These are phyloP conservation scores for Ceratocystis smalleyi DNA, from an alignment of 2,329 filamentous ascomycete species.

Conservation along the genomic window DNA sequence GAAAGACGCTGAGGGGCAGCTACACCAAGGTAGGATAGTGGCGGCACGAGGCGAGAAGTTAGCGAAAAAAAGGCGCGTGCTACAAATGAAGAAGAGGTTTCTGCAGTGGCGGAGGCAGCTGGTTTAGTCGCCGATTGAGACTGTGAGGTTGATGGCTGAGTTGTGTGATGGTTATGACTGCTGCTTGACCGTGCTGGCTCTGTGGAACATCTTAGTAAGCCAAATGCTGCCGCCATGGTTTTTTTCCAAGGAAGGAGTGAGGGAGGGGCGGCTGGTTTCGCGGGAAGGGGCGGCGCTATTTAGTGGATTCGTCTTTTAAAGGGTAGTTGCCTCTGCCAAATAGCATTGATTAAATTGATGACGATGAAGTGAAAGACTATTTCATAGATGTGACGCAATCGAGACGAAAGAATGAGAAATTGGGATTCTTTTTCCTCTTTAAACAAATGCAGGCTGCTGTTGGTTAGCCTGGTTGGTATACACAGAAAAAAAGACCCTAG, in stretches of 20 bases:
- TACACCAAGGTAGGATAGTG: background rate
- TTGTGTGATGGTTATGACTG: background rate
- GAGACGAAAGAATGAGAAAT: background rate
- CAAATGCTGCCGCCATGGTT: background rate
- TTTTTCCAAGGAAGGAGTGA: slow-evolving; percentile 1
- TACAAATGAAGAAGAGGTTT: background rate
- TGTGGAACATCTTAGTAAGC: slow-evolving; percentile 11
- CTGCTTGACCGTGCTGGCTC: background rate
- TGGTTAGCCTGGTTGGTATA: too few species aligned
- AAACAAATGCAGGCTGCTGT: too few species aligned
- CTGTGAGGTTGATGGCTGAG: background rate
- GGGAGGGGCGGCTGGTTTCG: background rate
- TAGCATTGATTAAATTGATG: background rate
- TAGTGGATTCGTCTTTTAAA: background rate
- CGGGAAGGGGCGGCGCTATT: background rate
- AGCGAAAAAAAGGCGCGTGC: background rate
- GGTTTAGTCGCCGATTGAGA: background rate
- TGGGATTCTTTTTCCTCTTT: too few species aligned
- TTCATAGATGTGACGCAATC: background rate
- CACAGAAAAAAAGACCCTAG: too few species aligned
- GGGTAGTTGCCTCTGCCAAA: background rate
- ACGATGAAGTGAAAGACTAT: background rate
- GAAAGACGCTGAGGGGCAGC: background rate
- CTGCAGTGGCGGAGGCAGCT: background rate
- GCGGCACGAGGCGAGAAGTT: background rate